Conservation (phyloP, 2,329 filamentous ascomycete genomes). For the Colletotrichum aenigma region DNA sequence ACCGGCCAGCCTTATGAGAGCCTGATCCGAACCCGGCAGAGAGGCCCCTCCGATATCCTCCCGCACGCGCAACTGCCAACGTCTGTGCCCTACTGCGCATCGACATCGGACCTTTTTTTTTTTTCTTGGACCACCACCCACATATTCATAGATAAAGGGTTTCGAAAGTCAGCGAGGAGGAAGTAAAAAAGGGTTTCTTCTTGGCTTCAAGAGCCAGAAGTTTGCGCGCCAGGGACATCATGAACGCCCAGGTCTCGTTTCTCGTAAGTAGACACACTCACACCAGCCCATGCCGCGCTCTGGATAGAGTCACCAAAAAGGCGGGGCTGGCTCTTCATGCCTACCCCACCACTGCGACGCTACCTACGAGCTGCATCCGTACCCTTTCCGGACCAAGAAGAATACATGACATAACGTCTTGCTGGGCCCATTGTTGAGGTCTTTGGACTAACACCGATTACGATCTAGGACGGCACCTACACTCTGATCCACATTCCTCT, state of each 20-base stretch:
- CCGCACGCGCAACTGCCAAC: neutral
- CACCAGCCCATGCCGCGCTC: neutral
- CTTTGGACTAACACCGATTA: neutral
- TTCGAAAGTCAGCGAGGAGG: neutral
- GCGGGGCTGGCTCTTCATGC: neutral
- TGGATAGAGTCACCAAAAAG: constrained; percentile 3
- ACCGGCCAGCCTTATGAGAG: neutral
- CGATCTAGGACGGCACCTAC: constrained; percentile 77
- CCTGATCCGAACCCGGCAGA: neutral
- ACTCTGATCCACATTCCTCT: constrained; percentile 91
- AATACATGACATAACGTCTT: neutral
- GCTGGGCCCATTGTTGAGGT: neutral
- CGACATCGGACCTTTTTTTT: neutral
- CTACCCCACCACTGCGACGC: neutral
- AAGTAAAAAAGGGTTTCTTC: neutral
- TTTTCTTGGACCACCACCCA: neutral
- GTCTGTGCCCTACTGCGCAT: neutral
- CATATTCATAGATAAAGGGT: neutral
- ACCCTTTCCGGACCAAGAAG: neutral
- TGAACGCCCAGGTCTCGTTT: constrained; percentile 64
- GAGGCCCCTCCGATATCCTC: neutral
- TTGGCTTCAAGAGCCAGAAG: neutral
- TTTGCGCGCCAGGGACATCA: constrained; percentile 31
- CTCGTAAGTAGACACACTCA: constrained; percentile 47
- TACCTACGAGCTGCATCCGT: neutral